Evolutionary conservation across 2,329 filamentous ascomycete genomes (phyloP).

Genomic region (Claviceps quebecensis): DNA sequence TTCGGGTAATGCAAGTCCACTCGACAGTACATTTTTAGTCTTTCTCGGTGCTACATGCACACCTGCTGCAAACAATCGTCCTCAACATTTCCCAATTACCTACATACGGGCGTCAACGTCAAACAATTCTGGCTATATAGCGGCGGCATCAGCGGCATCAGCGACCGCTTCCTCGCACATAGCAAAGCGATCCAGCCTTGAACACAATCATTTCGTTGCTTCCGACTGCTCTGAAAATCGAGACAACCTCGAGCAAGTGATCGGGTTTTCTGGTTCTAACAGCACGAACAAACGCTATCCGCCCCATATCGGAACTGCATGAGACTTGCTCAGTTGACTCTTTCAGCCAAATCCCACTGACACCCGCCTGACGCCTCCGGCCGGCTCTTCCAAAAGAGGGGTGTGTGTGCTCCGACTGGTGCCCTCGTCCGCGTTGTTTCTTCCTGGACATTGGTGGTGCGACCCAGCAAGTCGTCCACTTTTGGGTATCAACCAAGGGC

Average conservation of each 20-base stretch:
- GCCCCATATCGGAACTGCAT: background rate
- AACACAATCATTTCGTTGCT: background rate
- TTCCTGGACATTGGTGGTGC: background rate
- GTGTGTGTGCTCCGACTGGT: background rate
- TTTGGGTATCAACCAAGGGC: constrained; percentile 5
- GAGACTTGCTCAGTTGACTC: background rate
- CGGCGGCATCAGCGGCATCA: background rate
- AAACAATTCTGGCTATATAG: background rate
- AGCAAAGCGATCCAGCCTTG: background rate
- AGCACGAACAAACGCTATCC: background rate
- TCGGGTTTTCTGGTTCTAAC: background rate
- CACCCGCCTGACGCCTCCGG: background rate
- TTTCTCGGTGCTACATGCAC: background rate
- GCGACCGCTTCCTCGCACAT: too few species aligned
- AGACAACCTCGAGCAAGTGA: background rate
- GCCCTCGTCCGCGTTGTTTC: background rate
- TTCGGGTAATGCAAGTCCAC: too few species aligned
- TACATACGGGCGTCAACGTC: background rate
- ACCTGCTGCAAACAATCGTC: background rate
- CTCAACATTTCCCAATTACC: background rate
- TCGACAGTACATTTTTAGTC: background rate
- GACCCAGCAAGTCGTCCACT: constrained; percentile 1
- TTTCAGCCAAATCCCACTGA: background rate
- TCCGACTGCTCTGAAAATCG: background rate
- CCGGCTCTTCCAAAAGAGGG: background rate